Percentiles rank a stretch among this genome's conserved stretches.
Evolutionary conservation across 768 basidiomycete species (phyloP).

Genomic region (Serpula lacrymans): DNA sequence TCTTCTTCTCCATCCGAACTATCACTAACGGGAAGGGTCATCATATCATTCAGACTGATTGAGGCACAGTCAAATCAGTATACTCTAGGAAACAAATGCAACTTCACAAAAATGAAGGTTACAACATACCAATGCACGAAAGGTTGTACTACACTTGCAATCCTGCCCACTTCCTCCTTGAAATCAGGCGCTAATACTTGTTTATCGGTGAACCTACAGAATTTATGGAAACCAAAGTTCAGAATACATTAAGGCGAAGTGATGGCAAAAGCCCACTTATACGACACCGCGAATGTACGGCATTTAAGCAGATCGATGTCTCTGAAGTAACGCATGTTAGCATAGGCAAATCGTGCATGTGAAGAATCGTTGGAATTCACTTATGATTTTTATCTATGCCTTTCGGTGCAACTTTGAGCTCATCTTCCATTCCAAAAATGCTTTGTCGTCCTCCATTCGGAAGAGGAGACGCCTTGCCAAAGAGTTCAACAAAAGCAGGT

Average conservation of each 20-base stretch:
- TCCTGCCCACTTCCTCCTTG: conserved; percentile 52
- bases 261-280: conserved; percentile 41
- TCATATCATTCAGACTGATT: conserved; percentile 66
- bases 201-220: conserved; percentile 64
- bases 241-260: conserved; percentile 2
- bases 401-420: conserved; percentile 89
- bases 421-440: conserved; percentile 85
- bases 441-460: conserved; percentile 62
- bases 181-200: conserved; percentile 70
- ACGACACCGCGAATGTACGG: conserved; percentile 68
- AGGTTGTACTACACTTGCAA: conserved; percentile 58
- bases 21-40: conserved; percentile 47
- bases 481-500: conserved; percentile 69
- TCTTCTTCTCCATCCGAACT: conserved; percentile 13
- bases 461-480: conserved; percentile 66
- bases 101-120: too few relatives aligned
- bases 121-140: conserved; percentile 69
- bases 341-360: conserved; percentile 4
- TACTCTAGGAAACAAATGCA: conserved; percentile 4
- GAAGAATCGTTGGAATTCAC: conserved; percentile 34
- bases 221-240: conserved; percentile 14
- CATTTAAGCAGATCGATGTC: conserved; percentile 93
- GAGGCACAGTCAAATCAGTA: conserved; percentile 1
- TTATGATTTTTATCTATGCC: conserved; percentile 80
- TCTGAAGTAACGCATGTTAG: conserved; percentile 30